Conservation (phyloP, 805 yeast species). For the Saturnispora dispora region DNA sequence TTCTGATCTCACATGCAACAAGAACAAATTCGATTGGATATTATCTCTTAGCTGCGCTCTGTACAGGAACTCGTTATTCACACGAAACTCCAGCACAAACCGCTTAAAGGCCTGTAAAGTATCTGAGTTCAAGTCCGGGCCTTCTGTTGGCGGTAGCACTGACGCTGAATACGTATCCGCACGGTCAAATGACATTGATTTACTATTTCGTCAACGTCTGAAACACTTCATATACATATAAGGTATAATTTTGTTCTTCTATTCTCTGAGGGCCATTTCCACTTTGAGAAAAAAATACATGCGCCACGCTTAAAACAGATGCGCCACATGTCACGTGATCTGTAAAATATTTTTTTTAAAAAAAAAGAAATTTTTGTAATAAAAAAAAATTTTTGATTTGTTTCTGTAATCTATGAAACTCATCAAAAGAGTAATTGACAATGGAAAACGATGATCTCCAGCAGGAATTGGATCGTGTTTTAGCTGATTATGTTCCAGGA, state of each 20-base stretch:
- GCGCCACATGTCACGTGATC: slow-evolving; percentile 1
- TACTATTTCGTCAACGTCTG: background rate
- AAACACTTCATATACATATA: background rate
- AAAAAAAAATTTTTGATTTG: background rate
- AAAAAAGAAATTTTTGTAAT: background rate
- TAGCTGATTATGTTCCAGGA: slow-evolving; percentile 8
- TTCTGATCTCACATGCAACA: slow-evolving; percentile 65
- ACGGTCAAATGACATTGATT: slow-evolving; percentile 60
- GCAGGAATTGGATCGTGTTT: slow-evolving; percentile 8
- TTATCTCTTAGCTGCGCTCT: slow-evolving; percentile 88
- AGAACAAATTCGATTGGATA: slow-evolving; percentile 65
- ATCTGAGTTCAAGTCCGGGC: slow-evolving; percentile 56
- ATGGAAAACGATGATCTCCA: slow-evolving; percentile 9
- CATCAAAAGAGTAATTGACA: background rate
- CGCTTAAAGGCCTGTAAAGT: slow-evolving; percentile 67
- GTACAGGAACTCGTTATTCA: slow-evolving; percentile 74
- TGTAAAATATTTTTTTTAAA: background rate
- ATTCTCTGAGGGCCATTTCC: background rate
- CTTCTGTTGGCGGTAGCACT: slow-evolving; percentile 76
- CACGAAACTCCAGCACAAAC: slow-evolving; percentile 78
- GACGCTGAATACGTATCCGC: slow-evolving; percentile 67
- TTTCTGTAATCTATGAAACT: background rate
- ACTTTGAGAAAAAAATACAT: background rate
- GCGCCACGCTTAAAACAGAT: background rate
- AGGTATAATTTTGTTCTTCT: background rate